Conservation (phyloP, 73 alveolate species). For the Urostyla sp. region DNA sequence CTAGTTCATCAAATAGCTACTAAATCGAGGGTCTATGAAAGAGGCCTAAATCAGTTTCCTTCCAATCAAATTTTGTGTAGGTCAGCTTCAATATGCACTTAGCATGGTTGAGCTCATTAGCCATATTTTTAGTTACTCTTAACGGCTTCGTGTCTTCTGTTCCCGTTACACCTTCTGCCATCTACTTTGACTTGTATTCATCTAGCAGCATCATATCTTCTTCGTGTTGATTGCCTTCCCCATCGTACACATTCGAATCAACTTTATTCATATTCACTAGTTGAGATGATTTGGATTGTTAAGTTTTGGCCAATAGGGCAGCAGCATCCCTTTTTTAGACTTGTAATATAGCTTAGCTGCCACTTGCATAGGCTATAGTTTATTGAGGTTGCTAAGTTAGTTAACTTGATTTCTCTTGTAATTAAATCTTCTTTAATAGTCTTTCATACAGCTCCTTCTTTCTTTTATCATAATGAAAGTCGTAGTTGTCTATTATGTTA, state of each 20-base stretch:
- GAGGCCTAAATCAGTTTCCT: constrained; percentile 32
- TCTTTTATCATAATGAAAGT: constrained; percentile 30
- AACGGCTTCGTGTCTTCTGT: constrained; percentile 29
- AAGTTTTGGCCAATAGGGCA: too few relatives aligned
- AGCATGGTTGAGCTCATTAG: constrained; percentile 56
- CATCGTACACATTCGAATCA: not conserved
- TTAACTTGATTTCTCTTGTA: constrained; percentile 33
- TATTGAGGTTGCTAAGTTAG: not conserved
- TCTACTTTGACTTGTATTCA: not conserved
- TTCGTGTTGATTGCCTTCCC: not conserved
- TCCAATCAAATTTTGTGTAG: constrained; percentile 61
- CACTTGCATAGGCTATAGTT: constrained; percentile 45
- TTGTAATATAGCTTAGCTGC: constrained; percentile 29
- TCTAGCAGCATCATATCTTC: constrained; percentile 35
- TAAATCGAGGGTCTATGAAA: constrained; percentile 60
- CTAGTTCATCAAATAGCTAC: not conserved
- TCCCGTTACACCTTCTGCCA: not conserved
- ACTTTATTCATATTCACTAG: not conserved
- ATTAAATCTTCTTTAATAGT: constrained; percentile 17
- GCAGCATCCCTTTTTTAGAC: constrained; percentile 30
- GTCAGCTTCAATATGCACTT: constrained; percentile 52
- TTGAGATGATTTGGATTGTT: not conserved
- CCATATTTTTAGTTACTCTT: constrained; percentile 24
- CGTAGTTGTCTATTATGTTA: constrained; percentile 24
- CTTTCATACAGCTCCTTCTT: constrained; percentile 37